Percentiles rank a stretch among this genome's conserved stretches.
Evolutionary conservation across 2,329 filamentous ascomycete genomes (phyloP).

Genomic region (Cryphonectria radicalis): DNA sequence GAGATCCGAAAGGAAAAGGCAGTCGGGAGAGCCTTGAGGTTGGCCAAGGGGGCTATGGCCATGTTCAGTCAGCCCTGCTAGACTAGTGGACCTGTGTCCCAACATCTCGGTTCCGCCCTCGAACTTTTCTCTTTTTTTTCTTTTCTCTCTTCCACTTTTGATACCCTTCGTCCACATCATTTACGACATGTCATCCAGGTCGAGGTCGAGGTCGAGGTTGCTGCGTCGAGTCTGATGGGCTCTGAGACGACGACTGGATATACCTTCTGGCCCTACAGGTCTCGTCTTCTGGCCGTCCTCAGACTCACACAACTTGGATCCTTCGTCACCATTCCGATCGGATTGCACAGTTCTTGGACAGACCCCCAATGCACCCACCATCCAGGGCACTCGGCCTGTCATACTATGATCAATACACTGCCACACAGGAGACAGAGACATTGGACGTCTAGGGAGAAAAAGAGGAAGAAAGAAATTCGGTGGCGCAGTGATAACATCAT

Average conservation of each 20-base stretch:
- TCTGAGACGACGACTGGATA: not conserved
- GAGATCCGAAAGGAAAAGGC: not conserved
- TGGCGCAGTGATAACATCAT: conserved; percentile 10
- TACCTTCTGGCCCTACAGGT: not conserved
- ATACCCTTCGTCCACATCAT: not conserved
- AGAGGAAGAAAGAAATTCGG: not conserved
- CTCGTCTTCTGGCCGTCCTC: not conserved
- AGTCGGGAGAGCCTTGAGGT: not conserved
- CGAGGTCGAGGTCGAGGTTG: not conserved
- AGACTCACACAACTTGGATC: not conserved
- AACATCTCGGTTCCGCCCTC: not conserved
- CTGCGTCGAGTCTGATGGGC: not conserved
- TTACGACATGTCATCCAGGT: not conserved
- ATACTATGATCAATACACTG: not conserved
- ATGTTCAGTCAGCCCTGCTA: not conserved
- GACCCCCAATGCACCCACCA: not conserved
- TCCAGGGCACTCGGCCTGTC: not conserved
- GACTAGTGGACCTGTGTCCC: not conserved
- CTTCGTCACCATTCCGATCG: not conserved
- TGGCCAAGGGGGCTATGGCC: not conserved
- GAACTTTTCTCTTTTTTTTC: not conserved
- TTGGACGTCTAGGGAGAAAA: not conserved
- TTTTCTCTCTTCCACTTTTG: not conserved
- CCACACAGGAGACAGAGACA: not conserved
- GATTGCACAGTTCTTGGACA: not conserved